Base-by-base conservation (phyloP, 2,329 filamentous ascomycete genomes). In the Hypoxylon sp. region DNA sequence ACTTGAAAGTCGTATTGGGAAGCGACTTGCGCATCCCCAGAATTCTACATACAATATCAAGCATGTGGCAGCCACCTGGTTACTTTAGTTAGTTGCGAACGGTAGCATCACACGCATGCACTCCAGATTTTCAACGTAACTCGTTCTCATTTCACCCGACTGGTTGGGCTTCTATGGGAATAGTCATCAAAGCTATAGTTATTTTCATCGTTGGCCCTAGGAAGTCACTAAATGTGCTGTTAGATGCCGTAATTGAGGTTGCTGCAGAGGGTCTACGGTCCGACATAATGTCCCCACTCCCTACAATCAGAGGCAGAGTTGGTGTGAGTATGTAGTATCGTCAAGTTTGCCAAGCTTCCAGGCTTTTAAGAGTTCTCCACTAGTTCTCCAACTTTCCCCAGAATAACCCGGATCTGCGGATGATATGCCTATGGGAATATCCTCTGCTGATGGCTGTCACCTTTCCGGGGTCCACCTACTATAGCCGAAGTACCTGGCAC, bases 401-500 rank as follows among this genome's bases (percentile, higher is more conserved):
- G 74, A 71, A 74, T 72, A 68, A 74, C 70, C 75, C 77, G 77
- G 77, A 78, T 78, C 75, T 74, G 66, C 77, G 76, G 73, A 73
- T 66, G 61, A 70, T 66, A 70, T 71, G 70, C 74, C 74, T 70
- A 72, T 71, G 70, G 74, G 59, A 61, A 63, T 59, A 67, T 67
- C 69, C 60, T 70, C 66, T 72, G 61, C 63, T 65, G 62, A 57
- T 69, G 60, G 54, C 51, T 68, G 58, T 66, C 70, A 70, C 67
- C 59, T 67, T 63, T 58, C 35, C 44, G 55, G 54, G 62, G 52
- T 64, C 54, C 39, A 71, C 72, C 72, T 72, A 70, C 67, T 77
- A 89, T 71, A 90, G 78, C 67, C 84, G 84, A 73, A 90, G 79
- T 58, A 89, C 84, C 77, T 89, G 86, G 73, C 85, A 88, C 69